Base-by-base conservation (phyloP, 176 grass and related monocot species). In the Raddia distichophylla region DNA sequence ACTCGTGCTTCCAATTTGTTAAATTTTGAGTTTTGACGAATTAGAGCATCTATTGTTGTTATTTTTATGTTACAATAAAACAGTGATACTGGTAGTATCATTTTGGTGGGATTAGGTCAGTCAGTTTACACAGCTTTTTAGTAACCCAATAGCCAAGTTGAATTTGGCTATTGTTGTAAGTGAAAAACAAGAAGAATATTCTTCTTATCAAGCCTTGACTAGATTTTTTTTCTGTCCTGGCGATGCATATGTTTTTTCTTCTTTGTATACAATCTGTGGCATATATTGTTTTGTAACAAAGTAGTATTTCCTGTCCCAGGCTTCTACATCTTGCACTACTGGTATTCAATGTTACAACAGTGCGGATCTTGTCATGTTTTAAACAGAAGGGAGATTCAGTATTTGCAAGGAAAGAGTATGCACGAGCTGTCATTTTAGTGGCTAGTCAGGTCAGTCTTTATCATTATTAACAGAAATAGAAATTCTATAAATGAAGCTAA, bases 391-490 rank as follows among this genome's bases (percentile, higher is more conserved):
- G 76, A 45, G 45, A 84, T 17, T 84, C 86, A 5, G 79, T 93
- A 40, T 93, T 93, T 88, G 68, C 82, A 64, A 91, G 92, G 60
- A 95, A 95, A 70, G 96, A 98, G 82, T 94, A 98, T 47, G 20
- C 84, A 64, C 88, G 92, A 70, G 92, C 89, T 84, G 90, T 95
- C 82, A 88, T 93, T 89, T 80, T 98, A 79, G 86, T 90, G 84
- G 88, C 92, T 34, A 98, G 92, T 75, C 95, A 98, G 95, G 95
- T 98, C 55, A 79, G 85, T 76, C 52, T 75, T 84, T 61, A 67
- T 74, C 68, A 76, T 33, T 34, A 77, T n/a, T 66, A 78, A 61
- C 15, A 84, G 43, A 80, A 79, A 76, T 33, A 45, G 15, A 45
- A 67, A 73, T 60, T 47, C 58, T 59, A 22, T 54, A 69, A 73